phyloP scores from a whole-genome alignment of 371 early-diverging fungal genomes.

The Lichtheimia corymbifera region DNA sequence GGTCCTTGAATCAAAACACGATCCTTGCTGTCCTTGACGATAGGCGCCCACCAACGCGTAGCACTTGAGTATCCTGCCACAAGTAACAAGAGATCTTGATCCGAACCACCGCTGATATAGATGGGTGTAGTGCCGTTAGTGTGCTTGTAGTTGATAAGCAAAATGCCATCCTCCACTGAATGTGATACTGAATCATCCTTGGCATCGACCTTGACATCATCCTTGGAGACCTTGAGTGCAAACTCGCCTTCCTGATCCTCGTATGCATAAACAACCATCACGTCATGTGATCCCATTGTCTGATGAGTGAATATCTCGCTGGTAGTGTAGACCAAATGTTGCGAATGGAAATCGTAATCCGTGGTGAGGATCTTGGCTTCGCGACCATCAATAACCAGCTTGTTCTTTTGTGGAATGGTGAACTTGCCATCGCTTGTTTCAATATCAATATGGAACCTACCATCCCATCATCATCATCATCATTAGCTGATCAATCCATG shows the following conservation, averaged over 20 bases:
- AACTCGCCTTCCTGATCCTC: constrained; percentile 24
- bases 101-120: background rate
- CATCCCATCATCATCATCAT: background rate
- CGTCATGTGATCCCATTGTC: constrained; percentile 14
- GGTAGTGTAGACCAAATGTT: constrained; percentile 26
- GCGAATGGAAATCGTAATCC: constrained; percentile 25
- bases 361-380: constrained; percentile 25
- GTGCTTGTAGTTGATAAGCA: constrained; percentile 24
- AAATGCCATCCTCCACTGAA: constrained; percentile 1
- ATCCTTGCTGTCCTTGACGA: background rate
- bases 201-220: constrained; percentile 4
- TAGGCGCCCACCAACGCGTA: constrained; percentile 21
- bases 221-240: constrained; percentile 10
- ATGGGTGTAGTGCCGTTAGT: constrained; percentile 17
- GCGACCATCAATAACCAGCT: constrained; percentile 20
- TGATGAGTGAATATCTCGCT: constrained; percentile 25
- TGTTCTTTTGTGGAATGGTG: constrained; percentile 10
- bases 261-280: constrained; percentile 21
- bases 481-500: background rate
- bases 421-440: constrained; percentile 13
- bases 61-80: constrained; percentile 18
- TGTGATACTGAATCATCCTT: constrained; percentile 3
- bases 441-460: constrained; percentile 14
- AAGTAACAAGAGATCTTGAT: constrained; percentile 15
- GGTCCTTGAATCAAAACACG: constrained; percentile 24